A percentile compares a stretch with the other conserved stretches of the same genome.
These are phyloP conservation scores for Dunaliella primolecta DNA, from an alignment of 139 green algal genomes.

Conservation along the genomic window DNA sequence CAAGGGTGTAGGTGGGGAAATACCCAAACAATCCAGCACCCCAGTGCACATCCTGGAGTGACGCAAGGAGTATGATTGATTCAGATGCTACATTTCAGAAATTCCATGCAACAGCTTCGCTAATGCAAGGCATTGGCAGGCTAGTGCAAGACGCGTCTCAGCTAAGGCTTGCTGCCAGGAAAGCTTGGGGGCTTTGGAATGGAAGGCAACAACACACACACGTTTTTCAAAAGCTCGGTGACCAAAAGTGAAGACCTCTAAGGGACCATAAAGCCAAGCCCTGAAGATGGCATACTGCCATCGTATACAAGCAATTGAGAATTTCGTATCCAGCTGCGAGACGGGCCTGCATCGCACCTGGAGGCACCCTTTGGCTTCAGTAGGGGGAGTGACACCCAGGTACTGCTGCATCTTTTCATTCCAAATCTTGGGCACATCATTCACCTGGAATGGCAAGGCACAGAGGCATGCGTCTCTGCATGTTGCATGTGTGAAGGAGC, in stretches of 20 bases:
- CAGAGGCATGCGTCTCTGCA: not conserved
- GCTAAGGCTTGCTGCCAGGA: not conserved
- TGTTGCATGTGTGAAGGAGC: too few relatives aligned
- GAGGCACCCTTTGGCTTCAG: constrained; percentile 73
- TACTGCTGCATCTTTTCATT: constrained; percentile 76
- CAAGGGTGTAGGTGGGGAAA: constrained; percentile 86
- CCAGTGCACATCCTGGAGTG: constrained; percentile 85
- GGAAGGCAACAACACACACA: not conserved
- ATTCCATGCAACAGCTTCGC: not conserved
- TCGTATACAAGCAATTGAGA: too few relatives aligned
- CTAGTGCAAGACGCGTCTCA: not conserved
- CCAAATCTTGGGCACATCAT: constrained; percentile 74
- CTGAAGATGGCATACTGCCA: too few relatives aligned
- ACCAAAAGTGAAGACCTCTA: too few relatives aligned
- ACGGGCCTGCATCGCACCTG: too few relatives aligned
- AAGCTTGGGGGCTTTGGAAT: not conserved
- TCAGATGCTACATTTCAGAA: not conserved
- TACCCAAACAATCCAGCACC: constrained; percentile 69
- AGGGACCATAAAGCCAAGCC: too few relatives aligned
- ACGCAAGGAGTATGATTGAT: not conserved
- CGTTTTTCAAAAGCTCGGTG: not conserved
- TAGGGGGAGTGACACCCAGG: constrained; percentile 54
- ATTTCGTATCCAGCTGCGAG: too few relatives aligned
- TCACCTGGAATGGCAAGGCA: constrained; percentile 24
- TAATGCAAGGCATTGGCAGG: not conserved